phyloP scores from a whole-genome alignment of 2,329 filamentous ascomycete genomes.

The Cryphonectria carpinicola region DNA sequence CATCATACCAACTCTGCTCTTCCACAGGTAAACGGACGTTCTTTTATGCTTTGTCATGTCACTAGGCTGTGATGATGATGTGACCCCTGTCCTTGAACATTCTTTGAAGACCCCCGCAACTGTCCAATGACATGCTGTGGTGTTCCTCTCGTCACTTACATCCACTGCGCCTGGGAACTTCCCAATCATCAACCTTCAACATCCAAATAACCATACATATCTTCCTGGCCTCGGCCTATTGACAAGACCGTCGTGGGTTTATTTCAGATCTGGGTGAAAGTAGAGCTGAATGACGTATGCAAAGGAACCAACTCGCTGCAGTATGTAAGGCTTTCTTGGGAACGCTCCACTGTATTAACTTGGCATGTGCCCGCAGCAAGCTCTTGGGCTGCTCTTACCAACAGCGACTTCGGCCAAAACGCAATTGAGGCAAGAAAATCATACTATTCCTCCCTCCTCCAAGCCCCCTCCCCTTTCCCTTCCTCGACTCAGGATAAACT shows the following conservation, averaged over 20 bases:
- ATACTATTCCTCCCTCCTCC: background rate
- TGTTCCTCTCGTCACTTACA: background rate
- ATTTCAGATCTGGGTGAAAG: background rate
- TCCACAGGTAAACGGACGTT: background rate
- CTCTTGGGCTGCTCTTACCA: background rate
- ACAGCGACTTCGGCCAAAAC: background rate
- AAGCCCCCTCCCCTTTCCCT: too few relatives aligned
- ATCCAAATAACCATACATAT: background rate
- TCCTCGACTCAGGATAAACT: too few relatives aligned
- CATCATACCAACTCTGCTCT: too few relatives aligned
- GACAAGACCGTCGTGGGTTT: background rate
- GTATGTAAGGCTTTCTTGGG: background rate
- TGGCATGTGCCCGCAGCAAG: background rate
- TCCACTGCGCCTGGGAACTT: background rate
- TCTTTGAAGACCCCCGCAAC: background rate
- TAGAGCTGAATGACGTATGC: background rate
- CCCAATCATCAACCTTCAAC: too few relatives aligned
- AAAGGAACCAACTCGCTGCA: background rate
- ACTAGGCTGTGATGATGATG: background rate
- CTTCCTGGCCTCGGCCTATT: background rate
- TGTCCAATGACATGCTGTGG: background rate
- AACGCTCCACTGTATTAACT: background rate
- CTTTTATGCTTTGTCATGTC: background rate
- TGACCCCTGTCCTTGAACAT: background rate
- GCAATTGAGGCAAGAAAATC: background rate